phyloP scores from a whole-genome alignment of 2,329 filamentous ascomycete species.

The Thelonectria rubi region DNA sequence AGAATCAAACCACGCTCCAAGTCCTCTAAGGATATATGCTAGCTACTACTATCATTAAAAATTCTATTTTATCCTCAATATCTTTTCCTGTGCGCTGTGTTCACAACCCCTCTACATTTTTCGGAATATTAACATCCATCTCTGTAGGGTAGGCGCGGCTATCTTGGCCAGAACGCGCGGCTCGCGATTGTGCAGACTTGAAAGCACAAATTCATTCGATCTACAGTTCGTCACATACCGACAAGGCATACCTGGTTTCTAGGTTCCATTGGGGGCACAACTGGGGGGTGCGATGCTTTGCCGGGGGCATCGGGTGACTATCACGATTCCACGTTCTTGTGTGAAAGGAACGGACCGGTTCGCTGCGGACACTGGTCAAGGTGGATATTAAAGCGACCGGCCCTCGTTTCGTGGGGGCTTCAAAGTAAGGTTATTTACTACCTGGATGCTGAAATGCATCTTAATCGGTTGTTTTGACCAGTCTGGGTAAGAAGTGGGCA shows the following conservation, averaged over 20 bases:
- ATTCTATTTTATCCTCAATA: too few species aligned
- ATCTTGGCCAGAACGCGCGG: background rate
- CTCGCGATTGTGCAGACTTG: background rate
- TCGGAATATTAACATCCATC: too few species aligned
- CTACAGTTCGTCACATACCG: background rate
- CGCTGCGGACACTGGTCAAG: too few species aligned
- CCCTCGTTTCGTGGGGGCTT: background rate
- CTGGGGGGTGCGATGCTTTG: background rate
- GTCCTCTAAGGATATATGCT: too few species aligned
- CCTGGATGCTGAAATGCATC: background rate
- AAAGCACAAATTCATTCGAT: background rate
- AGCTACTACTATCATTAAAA: too few species aligned
- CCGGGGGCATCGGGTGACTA: background rate
- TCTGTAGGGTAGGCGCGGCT: background rate
- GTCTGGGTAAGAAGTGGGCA: background rate
- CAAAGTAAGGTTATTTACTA: background rate
- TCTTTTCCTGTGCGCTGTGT: too few species aligned
- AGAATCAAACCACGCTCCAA: too few species aligned
- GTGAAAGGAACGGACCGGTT: background rate
- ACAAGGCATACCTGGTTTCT: background rate
- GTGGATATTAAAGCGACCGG: background rate
- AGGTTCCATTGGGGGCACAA: background rate
- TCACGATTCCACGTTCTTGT: background rate
- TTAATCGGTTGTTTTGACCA: background rate
- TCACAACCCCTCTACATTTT: too few species aligned